A percentile compares a stretch with the other conserved stretches of the same genome.
phyloP scores from a whole-genome alignment of 106 monocot genomes.

The Dendrobium huoshanense region DNA sequence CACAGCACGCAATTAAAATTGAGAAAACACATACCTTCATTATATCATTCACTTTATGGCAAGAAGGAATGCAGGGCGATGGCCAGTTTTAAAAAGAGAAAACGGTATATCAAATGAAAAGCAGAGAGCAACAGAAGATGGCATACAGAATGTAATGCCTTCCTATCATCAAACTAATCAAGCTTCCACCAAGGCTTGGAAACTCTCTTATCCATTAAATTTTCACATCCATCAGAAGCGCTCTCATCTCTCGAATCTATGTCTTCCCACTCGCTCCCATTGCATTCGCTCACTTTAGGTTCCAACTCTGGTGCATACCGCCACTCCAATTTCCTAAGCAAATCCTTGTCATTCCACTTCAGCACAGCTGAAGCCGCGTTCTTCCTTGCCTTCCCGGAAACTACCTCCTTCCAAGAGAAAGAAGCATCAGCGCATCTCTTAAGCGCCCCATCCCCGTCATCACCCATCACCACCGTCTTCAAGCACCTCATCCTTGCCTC shows the following conservation, averaged over 20 bases:
- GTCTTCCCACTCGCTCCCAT: conserved; percentile 10
- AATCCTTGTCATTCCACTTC: conserved; percentile 55
- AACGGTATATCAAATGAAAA: not conserved
- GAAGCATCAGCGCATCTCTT: conserved; percentile 54
- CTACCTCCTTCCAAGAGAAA: conserved; percentile 67
- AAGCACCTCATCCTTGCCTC: conserved; percentile 51
- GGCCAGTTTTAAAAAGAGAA: not conserved
- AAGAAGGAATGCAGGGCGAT: not conserved
- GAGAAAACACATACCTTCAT: no score
- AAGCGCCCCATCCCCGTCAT: conserved; percentile 39
- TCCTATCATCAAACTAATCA: not conserved
- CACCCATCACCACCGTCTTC: conserved; percentile 63
- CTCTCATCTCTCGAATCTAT: not conserved
- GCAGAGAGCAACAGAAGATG: not conserved
- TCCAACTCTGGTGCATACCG: conserved; percentile 14
- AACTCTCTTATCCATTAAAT: conserved; percentile 7
- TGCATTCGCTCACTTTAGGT: not conserved
- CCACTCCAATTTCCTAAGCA: conserved; percentile 70
- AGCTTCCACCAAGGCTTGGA: conserved; percentile 55
- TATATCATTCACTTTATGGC: no score
- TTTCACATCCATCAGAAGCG: not conserved
- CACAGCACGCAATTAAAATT: no score
- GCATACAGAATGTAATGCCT: not conserved
- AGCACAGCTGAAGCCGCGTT: conserved; percentile 28
- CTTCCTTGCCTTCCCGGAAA: conserved; percentile 58